Evolutionary conservation across 2,329 filamentous ascomycete species (phyloP).

Genomic region (Diaporthe vaccinii): DNA sequence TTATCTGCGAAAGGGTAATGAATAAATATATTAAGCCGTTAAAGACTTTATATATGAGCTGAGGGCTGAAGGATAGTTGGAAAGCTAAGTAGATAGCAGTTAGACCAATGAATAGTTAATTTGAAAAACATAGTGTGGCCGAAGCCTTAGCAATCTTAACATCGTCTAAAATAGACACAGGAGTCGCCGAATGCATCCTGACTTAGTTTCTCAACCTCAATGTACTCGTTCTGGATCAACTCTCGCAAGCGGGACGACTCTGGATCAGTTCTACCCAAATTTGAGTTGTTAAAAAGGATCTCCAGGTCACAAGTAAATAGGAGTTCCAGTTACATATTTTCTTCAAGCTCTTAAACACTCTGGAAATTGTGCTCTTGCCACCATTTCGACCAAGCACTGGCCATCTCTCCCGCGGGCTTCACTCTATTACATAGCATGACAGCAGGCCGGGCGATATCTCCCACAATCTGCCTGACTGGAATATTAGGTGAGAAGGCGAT

Average conservation of each 20-base stretch:
- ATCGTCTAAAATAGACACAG: neutral
- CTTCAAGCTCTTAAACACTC: neutral
- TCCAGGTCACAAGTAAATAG: no score
- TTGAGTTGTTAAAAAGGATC: neutral
- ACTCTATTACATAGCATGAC: conserved; percentile 1
- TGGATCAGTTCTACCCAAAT: neutral
- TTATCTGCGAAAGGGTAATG: no score
- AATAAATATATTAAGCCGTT: no score
- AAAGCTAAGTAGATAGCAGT: no score
- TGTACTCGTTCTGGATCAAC: neutral
- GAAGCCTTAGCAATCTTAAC: no score
- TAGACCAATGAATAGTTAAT: no score
- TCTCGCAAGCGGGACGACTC: neutral
- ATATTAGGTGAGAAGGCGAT: neutral
- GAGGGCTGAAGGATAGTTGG: no score
- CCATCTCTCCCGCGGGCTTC: neutral
- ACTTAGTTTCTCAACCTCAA: neutral
- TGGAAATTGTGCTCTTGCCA: neutral
- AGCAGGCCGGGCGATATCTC: conserved; percentile 7
- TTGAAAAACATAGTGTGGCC: no score
- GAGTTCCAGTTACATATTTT: neutral
- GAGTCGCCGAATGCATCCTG: neutral
- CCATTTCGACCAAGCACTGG: neutral
- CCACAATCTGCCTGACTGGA: conserved; percentile 23
- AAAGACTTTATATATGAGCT: no score